Base-by-base conservation (phyloP, 169 alveolate species). In the Theileria parva region DNA sequence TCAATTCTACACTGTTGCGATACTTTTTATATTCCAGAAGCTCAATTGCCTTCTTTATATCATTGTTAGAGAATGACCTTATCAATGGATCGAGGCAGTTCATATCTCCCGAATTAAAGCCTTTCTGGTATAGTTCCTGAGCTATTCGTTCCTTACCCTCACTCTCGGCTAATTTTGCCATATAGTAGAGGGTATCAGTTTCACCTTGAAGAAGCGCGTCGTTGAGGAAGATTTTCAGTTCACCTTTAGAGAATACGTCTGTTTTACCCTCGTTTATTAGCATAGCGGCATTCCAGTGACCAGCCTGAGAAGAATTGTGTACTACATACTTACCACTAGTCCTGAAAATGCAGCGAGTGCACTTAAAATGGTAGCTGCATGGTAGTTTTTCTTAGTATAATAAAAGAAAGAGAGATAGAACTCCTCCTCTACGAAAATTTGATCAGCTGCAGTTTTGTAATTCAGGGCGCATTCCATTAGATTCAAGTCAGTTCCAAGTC, bases 21-120 rank as follows among this genome's bases (percentile, higher is more conserved):
- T 83, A 83, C 64, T 44, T 74, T 73, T 83, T 83, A 74, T 83
- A 64, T 61, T 83, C 60, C 61, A 83, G 61, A 55, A 83, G 80
- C 37, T 44, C 66, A 17, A 76, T 59, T 5, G 89, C 89, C 71
- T 83, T 83, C 19, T 39, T 27, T 50, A 67, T 12, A 27, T 67
- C 59, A 12, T 19, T 64, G 15, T 64, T 50, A 13, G 75, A 39
- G n/a, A 70, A 6, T 5, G 67, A 1, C n/a, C 19, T 27, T 19
- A 60, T 77, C 0, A 83, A 32, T 1, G 89, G 89, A 32, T 83
- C 81, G 0, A 83, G 2, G 66, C 89, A 83, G n/a, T 51, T 67
- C 75, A 83, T 34, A 68, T 83, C 89, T 27, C 89, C 89, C 0
- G 71, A 65, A 34, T 76, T 71, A 57, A 83, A 83, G 0, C 89